phyloP scores from a whole-genome alignment of 2,329 filamentous ascomycete genomes.

The Dactylellina parvicollis region DNA sequence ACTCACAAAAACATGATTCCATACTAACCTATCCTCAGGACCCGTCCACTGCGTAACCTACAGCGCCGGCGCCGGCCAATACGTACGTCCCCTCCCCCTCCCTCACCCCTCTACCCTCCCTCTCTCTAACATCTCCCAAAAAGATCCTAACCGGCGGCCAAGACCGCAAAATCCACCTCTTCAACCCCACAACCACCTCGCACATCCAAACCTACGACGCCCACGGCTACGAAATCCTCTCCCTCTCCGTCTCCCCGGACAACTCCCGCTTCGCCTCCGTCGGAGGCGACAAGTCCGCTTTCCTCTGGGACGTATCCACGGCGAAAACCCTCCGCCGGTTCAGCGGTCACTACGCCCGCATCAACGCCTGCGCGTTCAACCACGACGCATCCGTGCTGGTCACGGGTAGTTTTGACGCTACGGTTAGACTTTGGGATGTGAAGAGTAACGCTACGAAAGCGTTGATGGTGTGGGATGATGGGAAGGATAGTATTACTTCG shows the following conservation, averaged over 20 bases:
- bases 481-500: slow-evolving; percentile 61
- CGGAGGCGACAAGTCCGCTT: slow-evolving; percentile 89
- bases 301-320: slow-evolving; percentile 91
- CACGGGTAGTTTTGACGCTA: slow-evolving; percentile 90
- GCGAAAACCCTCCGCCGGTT: slow-evolving; percentile 81
- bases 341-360: slow-evolving; percentile 74
- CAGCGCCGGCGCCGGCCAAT: slow-evolving; percentile 57
- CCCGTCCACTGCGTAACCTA: slow-evolving; percentile 58
- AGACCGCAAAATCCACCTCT: slow-evolving; percentile 60
- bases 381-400: slow-evolving; percentile 81
- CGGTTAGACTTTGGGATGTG: slow-evolving; percentile 91
- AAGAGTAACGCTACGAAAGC: slow-evolving; percentile 71
- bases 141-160: slow-evolving; percentile 57
- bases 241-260: slow-evolving; percentile 76
- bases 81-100: slow-evolving; percentile 41
- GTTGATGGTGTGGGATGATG: slow-evolving; percentile 53
- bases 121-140: not conserved
- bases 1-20: not conserved
- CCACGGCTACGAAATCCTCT: slow-evolving; percentile 91
- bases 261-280: slow-evolving; percentile 88
- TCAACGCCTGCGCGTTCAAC: slow-evolving; percentile 82
- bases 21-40: slow-evolving; percentile 44
- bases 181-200: slow-evolving; percentile 60
- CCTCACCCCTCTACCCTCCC: not conserved
- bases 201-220: slow-evolving; percentile 89